These are phyloP conservation scores for Penicillium sp. DNA, from an alignment of 2,329 filamentous ascomycete genomes.

Conservation along the genomic window DNA sequence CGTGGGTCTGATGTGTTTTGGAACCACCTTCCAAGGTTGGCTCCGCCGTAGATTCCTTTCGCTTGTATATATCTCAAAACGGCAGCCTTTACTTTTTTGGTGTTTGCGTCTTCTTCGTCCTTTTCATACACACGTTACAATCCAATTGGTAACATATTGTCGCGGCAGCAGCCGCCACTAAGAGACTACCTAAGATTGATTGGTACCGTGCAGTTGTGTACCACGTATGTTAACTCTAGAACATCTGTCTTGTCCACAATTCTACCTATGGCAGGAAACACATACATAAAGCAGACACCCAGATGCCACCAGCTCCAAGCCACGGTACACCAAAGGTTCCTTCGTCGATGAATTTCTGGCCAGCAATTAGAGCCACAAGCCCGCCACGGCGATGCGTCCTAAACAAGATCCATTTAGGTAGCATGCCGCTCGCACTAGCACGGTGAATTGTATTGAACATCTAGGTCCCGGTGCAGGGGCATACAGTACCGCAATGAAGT, in stretches of 20 bases:
- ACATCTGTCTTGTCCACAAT: conserved; percentile 13
- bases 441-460: neutral
- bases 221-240: neutral
- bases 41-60: neutral
- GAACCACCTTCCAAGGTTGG: no score
- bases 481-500: neutral
- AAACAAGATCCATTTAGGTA: neutral
- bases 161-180: neutral
- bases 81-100: neutral
- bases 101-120: no score
- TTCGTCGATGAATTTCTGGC: neutral
- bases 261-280: conserved; percentile 16
- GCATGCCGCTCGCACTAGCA: neutral
- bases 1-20: neutral
- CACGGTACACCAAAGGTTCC: neutral
- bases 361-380: neutral
- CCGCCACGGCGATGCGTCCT: neutral
- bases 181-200: neutral
- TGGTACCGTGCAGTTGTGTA: no score
- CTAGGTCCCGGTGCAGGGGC: neutral
- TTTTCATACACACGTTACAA: no score
- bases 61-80: neutral
- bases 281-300: conserved; percentile 10
- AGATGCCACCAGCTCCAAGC: conserved; percentile 12
- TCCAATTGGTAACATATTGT: neutral